phyloP scores from a whole-genome alignment of 2,329 filamentous ascomycete species.

The Aspergillus sp. region DNA sequence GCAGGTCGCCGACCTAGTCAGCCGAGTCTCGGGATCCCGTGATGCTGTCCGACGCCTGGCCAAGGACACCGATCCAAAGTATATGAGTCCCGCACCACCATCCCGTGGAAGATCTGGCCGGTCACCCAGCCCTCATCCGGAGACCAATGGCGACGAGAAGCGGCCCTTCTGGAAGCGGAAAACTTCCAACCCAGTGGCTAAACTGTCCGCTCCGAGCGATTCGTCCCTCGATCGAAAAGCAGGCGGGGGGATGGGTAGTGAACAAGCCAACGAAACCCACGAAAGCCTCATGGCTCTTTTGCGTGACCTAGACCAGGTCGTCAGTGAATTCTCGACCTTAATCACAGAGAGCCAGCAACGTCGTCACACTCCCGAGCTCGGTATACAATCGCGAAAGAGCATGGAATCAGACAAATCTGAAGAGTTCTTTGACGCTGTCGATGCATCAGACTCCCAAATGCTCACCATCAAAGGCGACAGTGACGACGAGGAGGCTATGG shows the following conservation, averaged over 20 bases:
- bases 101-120: slow-evolving; percentile 34
- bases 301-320: slow-evolving; percentile 77
- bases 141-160: slow-evolving; percentile 51
- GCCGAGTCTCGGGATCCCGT: slow-evolving; percentile 79
- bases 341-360: slow-evolving; percentile 78
- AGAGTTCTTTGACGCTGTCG: slow-evolving; percentile 93
- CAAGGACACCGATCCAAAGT: slow-evolving; percentile 74
- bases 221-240: slow-evolving; percentile 34
- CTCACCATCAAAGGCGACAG: slow-evolving; percentile 73
- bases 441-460: slow-evolving; percentile 65
- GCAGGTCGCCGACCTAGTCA: slow-evolving; percentile 80
- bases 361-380: slow-evolving; percentile 57
- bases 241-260: slow-evolving; percentile 32
- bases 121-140: slow-evolving; percentile 36
- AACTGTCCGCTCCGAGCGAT: slow-evolving; percentile 47
- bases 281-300: slow-evolving; percentile 83
- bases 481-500: slow-evolving; percentile 56
- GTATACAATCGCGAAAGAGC: slow-evolving; percentile 62
- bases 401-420: slow-evolving; percentile 79
- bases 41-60: slow-evolving; percentile 86
- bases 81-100: slow-evolving; percentile 31
- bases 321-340: slow-evolving; percentile 76
- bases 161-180: slow-evolving; percentile 93
- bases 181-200: slow-evolving; percentile 38
- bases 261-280: slow-evolving; percentile 68